phyloP scores from a whole-genome alignment of 768 basidiomycete species.

The Roridomyces roridus region DNA sequence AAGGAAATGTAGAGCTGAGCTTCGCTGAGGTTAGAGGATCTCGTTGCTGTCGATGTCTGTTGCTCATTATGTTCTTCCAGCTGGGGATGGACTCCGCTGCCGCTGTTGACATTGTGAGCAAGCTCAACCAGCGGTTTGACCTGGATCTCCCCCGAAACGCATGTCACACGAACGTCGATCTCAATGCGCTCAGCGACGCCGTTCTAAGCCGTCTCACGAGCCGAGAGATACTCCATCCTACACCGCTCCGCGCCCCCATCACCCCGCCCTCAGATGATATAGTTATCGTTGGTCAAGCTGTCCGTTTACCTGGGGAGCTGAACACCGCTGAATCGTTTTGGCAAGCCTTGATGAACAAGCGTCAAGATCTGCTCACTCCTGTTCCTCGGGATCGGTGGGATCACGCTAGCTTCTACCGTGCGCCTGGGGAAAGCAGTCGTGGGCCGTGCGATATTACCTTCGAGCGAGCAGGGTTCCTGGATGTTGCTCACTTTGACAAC shows the following conservation, averaged over 20 bases:
- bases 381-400: conserved; percentile 42
- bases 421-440: conserved; percentile 22
- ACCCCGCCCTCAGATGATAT: conserved; percentile 29
- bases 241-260: not conserved
- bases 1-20: conserved; percentile 33
- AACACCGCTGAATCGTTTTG: conserved; percentile 35
- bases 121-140: conserved; percentile 32
- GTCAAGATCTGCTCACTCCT: conserved; percentile 36
- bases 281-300: conserved; percentile 43
- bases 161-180: conserved; percentile 40
- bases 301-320: conserved; percentile 42
- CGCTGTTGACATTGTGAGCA: conserved; percentile 38
- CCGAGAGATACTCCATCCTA: not conserved
- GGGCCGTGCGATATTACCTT: conserved; percentile 37
- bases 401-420: conserved; percentile 39
- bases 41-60: not conserved
- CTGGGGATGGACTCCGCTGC: conserved; percentile 43
- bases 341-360: conserved; percentile 39
- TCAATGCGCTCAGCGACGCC: conserved; percentile 33
- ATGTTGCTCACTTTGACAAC: conserved; percentile 38
- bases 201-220: conserved; percentile 12
- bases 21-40: conserved; percentile 36
- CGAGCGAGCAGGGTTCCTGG: conserved; percentile 39
- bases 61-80: conserved; percentile 20
- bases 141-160: conserved; percentile 38